Percentiles rank a stretch among this genome's conserved stretches.
Conservation (phyloP, 2,329 filamentous ascomycete genomes). For the Verticillium tricorpus region DNA sequence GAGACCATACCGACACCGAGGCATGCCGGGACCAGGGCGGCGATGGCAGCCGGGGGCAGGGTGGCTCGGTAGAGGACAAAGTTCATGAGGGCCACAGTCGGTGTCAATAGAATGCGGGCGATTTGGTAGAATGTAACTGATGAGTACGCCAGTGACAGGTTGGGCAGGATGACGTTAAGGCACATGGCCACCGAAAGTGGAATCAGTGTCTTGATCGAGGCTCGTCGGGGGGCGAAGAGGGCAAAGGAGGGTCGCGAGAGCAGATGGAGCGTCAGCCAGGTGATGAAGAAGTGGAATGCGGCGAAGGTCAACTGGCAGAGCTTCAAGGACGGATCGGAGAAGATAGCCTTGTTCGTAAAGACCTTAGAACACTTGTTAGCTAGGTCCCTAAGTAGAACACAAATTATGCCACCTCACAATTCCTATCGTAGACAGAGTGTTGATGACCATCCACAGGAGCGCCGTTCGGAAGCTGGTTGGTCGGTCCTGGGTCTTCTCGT, state of each 20-base stretch:
- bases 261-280: slow-evolving; percentile 57
- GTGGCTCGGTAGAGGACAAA: slow-evolving; percentile 54
- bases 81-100: slow-evolving; percentile 61
- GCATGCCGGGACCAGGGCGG: slow-evolving; percentile 57
- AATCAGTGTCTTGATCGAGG: slow-evolving; percentile 51
- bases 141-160: slow-evolving; percentile 63
- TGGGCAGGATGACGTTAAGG: slow-evolving; percentile 65
- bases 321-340: slow-evolving; percentile 57
- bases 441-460: slow-evolving; percentile 54
- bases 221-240: slow-evolving; percentile 55
- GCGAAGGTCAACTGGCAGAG: slow-evolving; percentile 62
- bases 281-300: slow-evolving; percentile 64
- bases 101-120: slow-evolving; percentile 62
- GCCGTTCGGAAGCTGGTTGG: slow-evolving; percentile 31
- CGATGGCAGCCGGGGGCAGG: slow-evolving; percentile 48
- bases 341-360: slow-evolving; percentile 68
- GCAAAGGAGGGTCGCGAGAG: slow-evolving; percentile 54
- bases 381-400: not conserved
- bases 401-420: slow-evolving; percentile 42
- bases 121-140: slow-evolving; percentile 68
- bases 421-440: slow-evolving; percentile 58
- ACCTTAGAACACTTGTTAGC: slow-evolving; percentile 38
- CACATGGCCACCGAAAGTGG: slow-evolving; percentile 65
- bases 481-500: slow-evolving; percentile 27
- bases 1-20: slow-evolving; percentile 61